Evolutionary conservation across 306 rosid genomes (phyloP).

Genomic region (Cicer judaicum): DNA sequence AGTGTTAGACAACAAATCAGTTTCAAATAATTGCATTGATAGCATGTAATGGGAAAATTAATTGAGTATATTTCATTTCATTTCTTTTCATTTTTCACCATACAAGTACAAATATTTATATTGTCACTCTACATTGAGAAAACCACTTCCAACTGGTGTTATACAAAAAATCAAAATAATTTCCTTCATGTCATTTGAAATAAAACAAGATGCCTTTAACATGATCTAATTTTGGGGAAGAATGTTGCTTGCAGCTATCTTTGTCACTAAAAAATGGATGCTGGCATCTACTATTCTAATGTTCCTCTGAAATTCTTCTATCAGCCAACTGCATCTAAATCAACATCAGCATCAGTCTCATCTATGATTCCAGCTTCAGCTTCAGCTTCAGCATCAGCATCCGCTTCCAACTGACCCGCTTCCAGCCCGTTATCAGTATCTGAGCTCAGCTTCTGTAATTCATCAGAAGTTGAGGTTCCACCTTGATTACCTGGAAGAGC

Average conservation of each 20-base stretch:
- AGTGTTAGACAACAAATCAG: no score
- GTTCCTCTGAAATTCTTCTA: conserved; percentile 21
- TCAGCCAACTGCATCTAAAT: conserved; percentile 70
- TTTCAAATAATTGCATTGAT: not conserved
- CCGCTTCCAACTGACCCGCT: conserved; percentile 84
- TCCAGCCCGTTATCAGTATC: conserved; percentile 84
- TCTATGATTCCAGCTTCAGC: conserved; percentile 84
- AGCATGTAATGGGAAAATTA: not conserved
- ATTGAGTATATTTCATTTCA: conserved; percentile 11
- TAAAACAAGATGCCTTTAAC: not conserved
- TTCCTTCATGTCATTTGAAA: not conserved
- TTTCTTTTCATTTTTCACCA: not conserved
- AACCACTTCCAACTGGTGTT: conserved; percentile 6
- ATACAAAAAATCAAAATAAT: not conserved
- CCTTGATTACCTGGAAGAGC: conserved; percentile 63
- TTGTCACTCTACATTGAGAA: not conserved
- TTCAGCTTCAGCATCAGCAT: conserved; percentile 74
- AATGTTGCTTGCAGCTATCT: conserved; percentile 33
- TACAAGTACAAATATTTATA: conserved; percentile 28
- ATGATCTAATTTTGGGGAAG: not conserved
- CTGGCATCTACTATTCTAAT: conserved; percentile 26
- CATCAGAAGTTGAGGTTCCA: conserved; percentile 66
- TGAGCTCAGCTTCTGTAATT: conserved; percentile 76
- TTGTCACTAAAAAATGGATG: conserved; percentile 7
- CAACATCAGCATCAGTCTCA: conserved; percentile 78